phyloP scores from a whole-genome alignment of 2,329 filamentous ascomycete species.

The Xylaria sp. region DNA sequence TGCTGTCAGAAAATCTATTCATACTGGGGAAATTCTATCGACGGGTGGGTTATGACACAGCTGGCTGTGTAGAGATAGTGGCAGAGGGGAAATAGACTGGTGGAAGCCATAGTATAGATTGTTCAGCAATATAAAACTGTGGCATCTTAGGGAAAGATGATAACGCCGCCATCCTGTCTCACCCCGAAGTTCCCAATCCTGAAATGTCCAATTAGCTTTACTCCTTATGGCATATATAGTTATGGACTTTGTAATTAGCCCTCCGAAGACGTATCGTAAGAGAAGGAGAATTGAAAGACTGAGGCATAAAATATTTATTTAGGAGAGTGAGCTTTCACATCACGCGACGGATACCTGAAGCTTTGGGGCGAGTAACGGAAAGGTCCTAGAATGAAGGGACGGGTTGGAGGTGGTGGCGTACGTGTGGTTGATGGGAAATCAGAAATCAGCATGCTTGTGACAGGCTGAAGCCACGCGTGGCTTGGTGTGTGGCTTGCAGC shows the following conservation, averaged over 20 bases:
- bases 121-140: background rate
- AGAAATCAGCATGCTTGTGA: slow-evolving; percentile 10
- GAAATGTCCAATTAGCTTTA: background rate
- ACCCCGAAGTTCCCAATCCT: background rate
- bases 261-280: background rate
- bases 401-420: slow-evolving; percentile 11
- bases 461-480: too few relatives aligned
- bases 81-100: background rate
- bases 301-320: slow-evolving; percentile 20
- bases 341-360: slow-evolving; percentile 22
- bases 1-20: background rate
- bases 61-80: background rate
- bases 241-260: background rate
- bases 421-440: slow-evolving; percentile 7
- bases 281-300: slow-evolving; percentile 6
- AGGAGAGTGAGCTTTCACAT: slow-evolving; percentile 8
- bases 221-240: background rate
- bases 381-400: slow-evolving; percentile 4
- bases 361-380: slow-evolving; percentile 13
- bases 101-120: background rate
- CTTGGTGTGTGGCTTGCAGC: too few relatives aligned
- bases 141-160: background rate
- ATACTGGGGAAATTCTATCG: background rate
- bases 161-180: background rate
- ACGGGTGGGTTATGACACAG: background rate